These are phyloP conservation scores for Craterostigma plantagineum DNA, from an alignment of 257 asterid genomes.

Conservation along the genomic window DNA sequence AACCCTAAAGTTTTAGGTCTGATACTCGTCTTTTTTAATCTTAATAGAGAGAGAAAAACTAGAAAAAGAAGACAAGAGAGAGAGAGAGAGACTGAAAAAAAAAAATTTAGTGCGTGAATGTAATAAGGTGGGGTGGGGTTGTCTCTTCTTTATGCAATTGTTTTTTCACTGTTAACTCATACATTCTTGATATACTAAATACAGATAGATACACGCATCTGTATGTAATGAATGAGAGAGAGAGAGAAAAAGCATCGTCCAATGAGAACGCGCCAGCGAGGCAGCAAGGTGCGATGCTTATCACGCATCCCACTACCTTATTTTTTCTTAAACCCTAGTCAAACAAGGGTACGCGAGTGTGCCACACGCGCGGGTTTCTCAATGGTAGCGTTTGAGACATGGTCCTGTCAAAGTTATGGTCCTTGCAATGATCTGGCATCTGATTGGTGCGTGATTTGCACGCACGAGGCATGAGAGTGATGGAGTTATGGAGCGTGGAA, in stretches of 20 bases:
- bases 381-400: conserved; percentile 8
- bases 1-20: conserved; percentile 19
- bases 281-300: conserved; percentile 19
- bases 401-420: conserved; percentile 10
- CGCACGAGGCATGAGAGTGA: conserved; percentile 2
- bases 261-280: conserved; percentile 19
- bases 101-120: too few relatives aligned
- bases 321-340: conserved; percentile 32
- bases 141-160: not conserved
- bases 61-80: conserved; percentile 2
- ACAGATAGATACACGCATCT: conserved; percentile 8
- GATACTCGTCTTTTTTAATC: too few relatives aligned
- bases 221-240: conserved; percentile 11
- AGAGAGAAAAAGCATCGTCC: not conserved
- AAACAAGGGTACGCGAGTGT: conserved; percentile 11
- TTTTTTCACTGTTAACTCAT: conserved; percentile 14
- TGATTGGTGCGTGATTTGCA: conserved; percentile 15
- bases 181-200: conserved; percentile 5
- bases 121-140: not conserved
- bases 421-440: conserved; percentile 3
- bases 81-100: not conserved
- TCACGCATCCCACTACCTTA: conserved; percentile 17
- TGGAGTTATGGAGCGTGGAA: not conserved
- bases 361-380: conserved; percentile 12
- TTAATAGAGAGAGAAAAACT: conserved; percentile 7